A percentile compares a stretch with the other conserved stretches of the same genome.
phyloP scores from a whole-genome alignment of 371 early-diverging fungal genomes.

The Mucor plumbeus region DNA sequence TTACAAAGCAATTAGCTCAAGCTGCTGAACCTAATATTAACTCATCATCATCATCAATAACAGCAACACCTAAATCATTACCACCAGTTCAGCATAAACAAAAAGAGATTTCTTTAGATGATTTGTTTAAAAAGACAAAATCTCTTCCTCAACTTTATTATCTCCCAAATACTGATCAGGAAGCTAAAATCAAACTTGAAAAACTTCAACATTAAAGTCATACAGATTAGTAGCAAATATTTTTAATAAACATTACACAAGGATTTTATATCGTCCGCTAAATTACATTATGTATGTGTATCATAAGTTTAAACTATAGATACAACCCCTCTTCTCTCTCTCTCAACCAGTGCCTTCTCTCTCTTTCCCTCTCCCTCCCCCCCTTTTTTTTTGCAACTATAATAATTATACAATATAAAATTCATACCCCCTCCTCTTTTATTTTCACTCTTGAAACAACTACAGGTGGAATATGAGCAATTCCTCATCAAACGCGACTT shows the following conservation, averaged over 20 bases:
- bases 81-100: conserved; percentile 11
- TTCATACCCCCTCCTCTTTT: too few species aligned
- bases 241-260: not conserved
- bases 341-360: not conserved
- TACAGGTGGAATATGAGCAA: conserved; percentile 27
- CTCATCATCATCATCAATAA: not conserved
- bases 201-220: conserved; percentile 17
- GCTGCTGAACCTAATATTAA: conserved; percentile 15
- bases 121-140: conserved; percentile 58
- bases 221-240: not conserved
- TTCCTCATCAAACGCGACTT: conserved; percentile 30
- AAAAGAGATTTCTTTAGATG: conserved; percentile 48
- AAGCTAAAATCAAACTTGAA: conserved; percentile 40
- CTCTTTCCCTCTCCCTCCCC: not conserved
- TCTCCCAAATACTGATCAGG: conserved; percentile 50
- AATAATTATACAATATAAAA: too few species aligned
- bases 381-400: not conserved
- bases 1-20: conserved; percentile 49
- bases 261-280: conserved; percentile 7
- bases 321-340: not conserved
- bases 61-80: not conserved
- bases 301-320: not conserved
- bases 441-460: not conserved
- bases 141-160: conserved; percentile 59
- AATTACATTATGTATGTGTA: not conserved